Percentiles rank a stretch among this genome's conserved stretches.
Conservation (phyloP, 1,284 basidiomycete genomes). For the Irpex sp. region DNA sequence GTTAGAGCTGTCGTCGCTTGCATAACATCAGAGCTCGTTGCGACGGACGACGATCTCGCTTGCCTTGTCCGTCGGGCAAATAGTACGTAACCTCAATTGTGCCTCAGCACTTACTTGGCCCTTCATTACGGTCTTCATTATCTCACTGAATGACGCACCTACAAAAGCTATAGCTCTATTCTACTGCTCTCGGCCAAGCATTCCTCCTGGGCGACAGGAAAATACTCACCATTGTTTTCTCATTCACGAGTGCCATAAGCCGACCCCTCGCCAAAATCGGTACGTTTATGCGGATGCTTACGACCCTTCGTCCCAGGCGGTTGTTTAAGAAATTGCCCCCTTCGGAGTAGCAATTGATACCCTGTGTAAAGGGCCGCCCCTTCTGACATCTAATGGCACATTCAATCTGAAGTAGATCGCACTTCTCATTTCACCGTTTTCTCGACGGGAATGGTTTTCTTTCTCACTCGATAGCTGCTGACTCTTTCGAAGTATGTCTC, state of each 20-base stretch:
- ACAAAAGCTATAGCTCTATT: too few species aligned
- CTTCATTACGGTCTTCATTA: background rate
- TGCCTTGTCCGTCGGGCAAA: background rate
- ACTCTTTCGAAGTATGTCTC: background rate
- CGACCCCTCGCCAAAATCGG: background rate
- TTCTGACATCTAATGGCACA: background rate
- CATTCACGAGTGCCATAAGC: too few species aligned
- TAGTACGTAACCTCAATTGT: background rate
- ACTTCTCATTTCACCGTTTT: background rate
- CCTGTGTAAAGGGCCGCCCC: background rate
- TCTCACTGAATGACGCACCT: too few species aligned
- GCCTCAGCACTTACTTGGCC: background rate
- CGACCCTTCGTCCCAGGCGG: background rate
- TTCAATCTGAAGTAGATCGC: too few species aligned
- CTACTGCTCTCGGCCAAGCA: too few species aligned
- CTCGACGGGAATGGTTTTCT: background rate
- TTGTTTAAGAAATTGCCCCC: background rate
- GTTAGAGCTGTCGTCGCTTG: background rate
- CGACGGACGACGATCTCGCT: background rate
- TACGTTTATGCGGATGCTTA: too few species aligned
- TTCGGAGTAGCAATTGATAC: background rate
- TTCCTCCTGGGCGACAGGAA: too few species aligned
- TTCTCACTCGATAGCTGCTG: too few species aligned
- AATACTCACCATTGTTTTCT: too few species aligned
- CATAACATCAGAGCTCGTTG: background rate